Conservation (phyloP, 441 rosid genomes). For the Dalechampia spathulata region DNA sequence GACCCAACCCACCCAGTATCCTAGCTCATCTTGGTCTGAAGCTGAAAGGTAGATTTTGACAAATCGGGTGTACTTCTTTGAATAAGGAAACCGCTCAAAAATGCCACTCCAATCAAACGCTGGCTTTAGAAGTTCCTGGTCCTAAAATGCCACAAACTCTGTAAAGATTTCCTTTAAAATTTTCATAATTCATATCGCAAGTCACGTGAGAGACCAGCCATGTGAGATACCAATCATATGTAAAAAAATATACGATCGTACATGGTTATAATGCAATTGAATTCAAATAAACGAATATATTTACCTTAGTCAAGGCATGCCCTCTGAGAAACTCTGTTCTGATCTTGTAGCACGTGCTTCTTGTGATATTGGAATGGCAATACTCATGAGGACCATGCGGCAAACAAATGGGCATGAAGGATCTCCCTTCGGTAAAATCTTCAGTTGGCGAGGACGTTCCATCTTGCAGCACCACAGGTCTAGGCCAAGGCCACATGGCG, state of each 20-base stretch:
- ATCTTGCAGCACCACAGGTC: slow-evolving; percentile 39
- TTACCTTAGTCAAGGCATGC: slow-evolving; percentile 39
- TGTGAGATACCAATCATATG: too few species aligned
- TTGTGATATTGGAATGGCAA: slow-evolving; percentile 51
- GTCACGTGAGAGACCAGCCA: neutral
- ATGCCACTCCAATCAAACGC: slow-evolving; percentile 34
- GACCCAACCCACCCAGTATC: slow-evolving; percentile 63
- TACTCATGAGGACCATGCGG: slow-evolving; percentile 39
- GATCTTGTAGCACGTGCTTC: slow-evolving; percentile 46
- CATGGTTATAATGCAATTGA: too few species aligned
- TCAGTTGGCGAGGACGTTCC: slow-evolving; percentile 19
- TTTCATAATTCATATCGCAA: neutral
- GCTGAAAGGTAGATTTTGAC: slow-evolving; percentile 43
- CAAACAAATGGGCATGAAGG: slow-evolving; percentile 49
- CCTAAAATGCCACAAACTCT: too few species aligned
- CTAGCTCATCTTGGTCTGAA: slow-evolving; percentile 33
- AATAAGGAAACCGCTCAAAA: slow-evolving; percentile 45
- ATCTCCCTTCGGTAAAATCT: slow-evolving; percentile 19
- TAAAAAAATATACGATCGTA: too few species aligned
- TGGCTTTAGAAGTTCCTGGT: slow-evolving; percentile 15
- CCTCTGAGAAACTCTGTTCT: slow-evolving; percentile 49
- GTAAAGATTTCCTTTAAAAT: neutral
- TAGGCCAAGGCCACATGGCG: slow-evolving; percentile 58
- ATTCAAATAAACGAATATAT: neutral
- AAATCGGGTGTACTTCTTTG: slow-evolving; percentile 36